Evolutionary conservation across 306 rosid genomes (phyloP).

Genomic region (Pueraria montana): DNA sequence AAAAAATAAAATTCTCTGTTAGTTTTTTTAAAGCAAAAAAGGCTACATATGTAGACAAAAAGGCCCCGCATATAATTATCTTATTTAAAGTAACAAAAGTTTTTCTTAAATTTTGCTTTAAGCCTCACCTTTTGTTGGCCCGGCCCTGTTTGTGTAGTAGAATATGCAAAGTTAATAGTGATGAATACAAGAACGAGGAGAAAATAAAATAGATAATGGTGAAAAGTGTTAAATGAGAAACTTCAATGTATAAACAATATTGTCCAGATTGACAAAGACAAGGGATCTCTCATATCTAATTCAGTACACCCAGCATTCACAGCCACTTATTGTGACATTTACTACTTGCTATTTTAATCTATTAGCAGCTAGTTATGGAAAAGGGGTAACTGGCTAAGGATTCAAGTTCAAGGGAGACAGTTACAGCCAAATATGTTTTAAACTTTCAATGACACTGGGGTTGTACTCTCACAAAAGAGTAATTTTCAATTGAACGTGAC

Average conservation of each 20-base stretch:
- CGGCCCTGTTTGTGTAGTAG: too few species aligned
- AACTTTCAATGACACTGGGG: slow-evolving; percentile 32
- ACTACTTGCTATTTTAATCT: slow-evolving; percentile 13
- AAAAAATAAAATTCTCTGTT: too few species aligned
- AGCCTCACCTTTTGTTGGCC: too few species aligned
- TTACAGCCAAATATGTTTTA: slow-evolving; percentile 35
- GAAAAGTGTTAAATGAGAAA: slow-evolving; percentile 6
- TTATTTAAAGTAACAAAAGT: too few species aligned
- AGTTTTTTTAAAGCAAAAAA: too few species aligned
- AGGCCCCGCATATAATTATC: too few species aligned
- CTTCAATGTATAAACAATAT: neutral
- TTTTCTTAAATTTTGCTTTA: too few species aligned
- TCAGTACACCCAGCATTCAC: neutral
- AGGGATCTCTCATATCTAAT: neutral
- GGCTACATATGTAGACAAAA: too few species aligned
- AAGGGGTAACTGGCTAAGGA: neutral
- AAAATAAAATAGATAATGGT: neutral
- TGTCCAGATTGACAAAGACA: slow-evolving; percentile 13
- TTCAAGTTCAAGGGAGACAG: slow-evolving; percentile 5
- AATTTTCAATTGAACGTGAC: slow-evolving; percentile 52
- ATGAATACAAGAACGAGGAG: neutral
- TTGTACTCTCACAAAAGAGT: slow-evolving; percentile 46
- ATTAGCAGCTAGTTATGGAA: slow-evolving; percentile 5
- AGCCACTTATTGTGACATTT: slow-evolving; percentile 33
- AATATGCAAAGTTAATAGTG: neutral